Evolutionary conservation across 1,284 basidiomycete genomes (phyloP).

Genomic region (Schizophyllum amplum): DNA sequence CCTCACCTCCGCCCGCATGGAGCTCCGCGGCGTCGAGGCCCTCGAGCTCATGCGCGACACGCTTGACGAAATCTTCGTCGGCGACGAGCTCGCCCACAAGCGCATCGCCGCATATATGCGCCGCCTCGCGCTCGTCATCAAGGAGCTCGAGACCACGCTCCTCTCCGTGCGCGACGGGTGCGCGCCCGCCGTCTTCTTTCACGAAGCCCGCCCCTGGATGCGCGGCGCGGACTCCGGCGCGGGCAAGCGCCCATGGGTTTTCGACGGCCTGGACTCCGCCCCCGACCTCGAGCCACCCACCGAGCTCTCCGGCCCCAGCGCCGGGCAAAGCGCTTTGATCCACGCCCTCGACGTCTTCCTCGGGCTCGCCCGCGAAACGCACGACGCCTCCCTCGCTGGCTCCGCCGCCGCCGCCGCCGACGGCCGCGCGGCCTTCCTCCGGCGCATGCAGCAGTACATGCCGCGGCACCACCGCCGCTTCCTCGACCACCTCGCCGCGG

Average conservation of each 20-base stretch:
- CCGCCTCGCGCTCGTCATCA: constrained; percentile 60
- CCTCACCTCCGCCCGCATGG: constrained; percentile 84
- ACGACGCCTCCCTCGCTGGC: constrained; percentile 23
- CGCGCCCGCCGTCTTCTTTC: constrained; percentile 78
- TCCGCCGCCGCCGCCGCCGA: constrained; percentile 11
- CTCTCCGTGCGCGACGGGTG: constrained; percentile 65
- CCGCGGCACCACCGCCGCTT: constrained; percentile 87
- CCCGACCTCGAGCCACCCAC: constrained; percentile 41
- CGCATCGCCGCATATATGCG: constrained; percentile 71
- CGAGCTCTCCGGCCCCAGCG: constrained; percentile 81
- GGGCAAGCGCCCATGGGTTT: constrained; percentile 63
- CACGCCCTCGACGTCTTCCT: constrained; percentile 89
- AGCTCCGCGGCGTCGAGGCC: constrained; percentile 82
- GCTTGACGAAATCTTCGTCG: constrained; percentile 90
- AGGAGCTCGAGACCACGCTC: constrained; percentile 53
- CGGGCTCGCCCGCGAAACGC: constrained; percentile 65
- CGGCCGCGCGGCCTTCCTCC: constrained; percentile 48
- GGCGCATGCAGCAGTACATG: constrained; percentile 87
- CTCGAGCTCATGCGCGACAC: constrained; percentile 81
- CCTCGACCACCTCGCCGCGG: constrained; percentile 70
- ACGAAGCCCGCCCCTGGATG: constrained; percentile 89
- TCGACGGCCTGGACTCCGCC: constrained; percentile 65
- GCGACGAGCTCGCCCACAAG: constrained; percentile 67
- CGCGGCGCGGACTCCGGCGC: constrained; percentile 71
- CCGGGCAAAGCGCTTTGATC: constrained; percentile 85